Conservation (phyloP, 225 moss, liverwort and hornwort genomes). For the Pseudisothecium myosuroides region DNA sequence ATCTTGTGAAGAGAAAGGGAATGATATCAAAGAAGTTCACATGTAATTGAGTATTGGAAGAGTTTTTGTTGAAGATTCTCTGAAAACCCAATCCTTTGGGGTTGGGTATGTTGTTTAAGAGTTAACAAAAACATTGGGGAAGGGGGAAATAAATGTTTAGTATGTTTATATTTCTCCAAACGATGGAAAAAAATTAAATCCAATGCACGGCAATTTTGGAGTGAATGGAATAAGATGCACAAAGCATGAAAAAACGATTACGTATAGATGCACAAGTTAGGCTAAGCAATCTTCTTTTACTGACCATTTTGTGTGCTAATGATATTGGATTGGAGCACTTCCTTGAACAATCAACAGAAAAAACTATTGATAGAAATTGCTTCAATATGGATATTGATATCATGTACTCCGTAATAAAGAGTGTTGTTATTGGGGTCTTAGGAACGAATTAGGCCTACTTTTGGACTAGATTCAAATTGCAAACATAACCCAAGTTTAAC, state of each 20-base stretch:
- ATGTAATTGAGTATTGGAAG: too few species aligned
- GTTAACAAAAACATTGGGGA: background rate
- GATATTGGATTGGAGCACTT: too few species aligned
- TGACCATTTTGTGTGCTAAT: background rate
- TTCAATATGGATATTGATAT: background rate
- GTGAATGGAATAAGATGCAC: background rate
- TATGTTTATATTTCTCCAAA: background rate
- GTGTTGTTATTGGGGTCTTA: too few species aligned
- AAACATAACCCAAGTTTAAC: too few species aligned
- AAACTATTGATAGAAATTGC: background rate
- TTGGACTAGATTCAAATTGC: too few species aligned
- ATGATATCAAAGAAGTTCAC: background rate
- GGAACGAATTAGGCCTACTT: too few species aligned
- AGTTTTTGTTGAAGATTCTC: rapidly evolving
- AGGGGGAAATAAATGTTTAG: background rate
- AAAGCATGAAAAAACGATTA: background rate
- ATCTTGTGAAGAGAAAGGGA: background rate
- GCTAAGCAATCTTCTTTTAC: background rate
- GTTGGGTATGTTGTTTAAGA: background rate
- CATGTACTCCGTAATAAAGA: too few species aligned
- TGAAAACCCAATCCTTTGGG: background rate
- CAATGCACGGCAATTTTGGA: too few species aligned
- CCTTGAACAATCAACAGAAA: background rate
- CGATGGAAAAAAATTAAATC: background rate
- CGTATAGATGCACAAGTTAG: background rate